Evolutionary conservation across 179 eudicot species (phyloP).

Genomic region (Nepenthes alata): DNA sequence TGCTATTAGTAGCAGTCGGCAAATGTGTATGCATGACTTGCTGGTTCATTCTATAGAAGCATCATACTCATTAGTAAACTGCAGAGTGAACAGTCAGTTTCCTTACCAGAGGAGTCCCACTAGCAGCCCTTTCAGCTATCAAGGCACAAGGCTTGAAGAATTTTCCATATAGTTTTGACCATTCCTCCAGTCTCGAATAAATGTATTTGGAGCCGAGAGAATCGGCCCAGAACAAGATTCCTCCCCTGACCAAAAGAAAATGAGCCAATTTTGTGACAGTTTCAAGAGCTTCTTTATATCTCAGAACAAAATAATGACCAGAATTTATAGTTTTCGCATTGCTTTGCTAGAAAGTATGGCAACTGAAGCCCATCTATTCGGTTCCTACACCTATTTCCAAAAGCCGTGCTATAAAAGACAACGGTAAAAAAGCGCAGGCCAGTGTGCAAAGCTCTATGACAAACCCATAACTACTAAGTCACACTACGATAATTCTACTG

Average conservation of each 20-base stretch:
- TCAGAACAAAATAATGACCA: not conserved
- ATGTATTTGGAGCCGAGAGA: constrained; percentile 70
- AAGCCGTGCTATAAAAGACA: no score
- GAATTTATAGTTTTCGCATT: no score
- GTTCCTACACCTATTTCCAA: no score
- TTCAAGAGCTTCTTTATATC: not conserved
- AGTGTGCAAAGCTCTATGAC: no score
- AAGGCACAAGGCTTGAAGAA: constrained; percentile 78
- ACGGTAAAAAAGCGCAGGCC: no score
- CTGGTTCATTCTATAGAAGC: not conserved
- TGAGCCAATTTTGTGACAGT: not conserved
- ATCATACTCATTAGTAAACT: not conserved
- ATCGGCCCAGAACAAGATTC: constrained; percentile 81
- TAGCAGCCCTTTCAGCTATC: constrained; percentile 74
- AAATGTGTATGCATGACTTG: not conserved
- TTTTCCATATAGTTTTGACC: constrained; percentile 63
- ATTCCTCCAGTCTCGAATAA: constrained; percentile 57
- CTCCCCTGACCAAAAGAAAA: constrained; percentile 43
- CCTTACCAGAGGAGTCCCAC: constrained; percentile 69
- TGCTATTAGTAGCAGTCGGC: no score
- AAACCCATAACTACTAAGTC: no score
- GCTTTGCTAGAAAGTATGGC: no score
- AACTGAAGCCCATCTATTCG: no score
- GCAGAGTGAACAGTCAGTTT: not conserved
- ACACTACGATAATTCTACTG: no score